These are phyloP conservation scores for Aspergillus novofumigatus DNA, from an alignment of 2,329 filamentous ascomycete species.

Conservation along the genomic window DNA sequence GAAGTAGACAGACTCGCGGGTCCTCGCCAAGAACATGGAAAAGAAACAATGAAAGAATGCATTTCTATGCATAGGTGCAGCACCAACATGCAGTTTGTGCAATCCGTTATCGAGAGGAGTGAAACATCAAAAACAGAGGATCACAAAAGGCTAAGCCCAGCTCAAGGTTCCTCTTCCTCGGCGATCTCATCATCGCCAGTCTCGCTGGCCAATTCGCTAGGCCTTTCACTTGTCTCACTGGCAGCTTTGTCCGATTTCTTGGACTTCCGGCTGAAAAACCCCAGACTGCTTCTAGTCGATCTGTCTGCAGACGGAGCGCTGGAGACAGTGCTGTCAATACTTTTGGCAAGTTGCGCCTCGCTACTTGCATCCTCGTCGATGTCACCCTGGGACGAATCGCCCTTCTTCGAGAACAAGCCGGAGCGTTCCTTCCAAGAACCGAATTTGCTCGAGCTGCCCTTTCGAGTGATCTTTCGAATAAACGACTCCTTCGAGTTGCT, in stretches of 20 bases:
- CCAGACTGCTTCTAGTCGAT: slow-evolving; percentile 41
- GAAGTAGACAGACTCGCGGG: neutral
- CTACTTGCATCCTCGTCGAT: slow-evolving; percentile 41
- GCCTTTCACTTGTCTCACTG: slow-evolving; percentile 42
- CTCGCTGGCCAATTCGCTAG: slow-evolving; percentile 43
- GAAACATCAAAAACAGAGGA: neutral
- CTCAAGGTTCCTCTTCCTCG: slow-evolving; percentile 25
- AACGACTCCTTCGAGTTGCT: slow-evolving; percentile 45
- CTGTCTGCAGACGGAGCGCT: slow-evolving; percentile 42
- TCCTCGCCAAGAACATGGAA: neutral
- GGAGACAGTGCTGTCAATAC: slow-evolving; percentile 39
- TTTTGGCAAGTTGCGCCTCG: slow-evolving; percentile 41
- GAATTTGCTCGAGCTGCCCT: slow-evolving; percentile 49
- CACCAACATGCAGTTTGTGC: neutral
- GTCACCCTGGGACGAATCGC: slow-evolving; percentile 41
- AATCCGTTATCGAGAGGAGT: neutral
- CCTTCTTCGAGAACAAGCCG: slow-evolving; percentile 45
- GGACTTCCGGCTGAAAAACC: slow-evolving; percentile 47
- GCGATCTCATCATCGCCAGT: slow-evolving; percentile 40
- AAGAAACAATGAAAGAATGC: neutral
- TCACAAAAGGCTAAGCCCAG: neutral
- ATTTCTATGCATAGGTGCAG: neutral
- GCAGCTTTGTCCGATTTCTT: slow-evolving; percentile 40
- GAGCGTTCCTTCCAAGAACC: slow-evolving; percentile 50
- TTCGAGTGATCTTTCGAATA: slow-evolving; percentile 50